Percentiles rank a stretch among this genome's conserved stretches.
Evolutionary conservation across 306 rosid species (phyloP).

Genomic region (Prunus mume): DNA sequence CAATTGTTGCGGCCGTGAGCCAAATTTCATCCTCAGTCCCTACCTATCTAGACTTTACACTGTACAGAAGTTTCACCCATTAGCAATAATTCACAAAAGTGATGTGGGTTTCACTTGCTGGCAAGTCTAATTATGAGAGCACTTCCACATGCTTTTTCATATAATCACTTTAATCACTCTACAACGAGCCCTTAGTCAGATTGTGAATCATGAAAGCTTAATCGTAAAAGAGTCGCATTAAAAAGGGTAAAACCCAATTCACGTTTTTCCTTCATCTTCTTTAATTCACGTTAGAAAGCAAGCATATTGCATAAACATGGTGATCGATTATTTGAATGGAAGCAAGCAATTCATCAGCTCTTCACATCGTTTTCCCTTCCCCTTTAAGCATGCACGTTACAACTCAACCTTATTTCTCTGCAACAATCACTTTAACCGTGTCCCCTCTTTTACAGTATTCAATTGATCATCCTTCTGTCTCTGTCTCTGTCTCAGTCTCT

Average conservation of each 20-base stretch:
- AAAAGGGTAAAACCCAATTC: neutral
- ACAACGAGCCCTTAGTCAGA: too few relatives aligned
- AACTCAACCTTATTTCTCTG: neutral
- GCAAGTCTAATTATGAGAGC: too few relatives aligned
- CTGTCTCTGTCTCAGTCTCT: too few relatives aligned
- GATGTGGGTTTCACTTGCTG: too few relatives aligned
- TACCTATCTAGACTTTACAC: neutral
- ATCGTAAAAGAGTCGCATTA: too few relatives aligned
- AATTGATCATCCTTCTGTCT: neutral
- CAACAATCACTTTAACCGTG: slow-evolving; percentile 6
- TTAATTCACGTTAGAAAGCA: neutral
- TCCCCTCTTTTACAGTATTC: neutral
- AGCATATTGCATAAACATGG: neutral
- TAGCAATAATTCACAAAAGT: too few relatives aligned
- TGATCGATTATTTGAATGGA: neutral
- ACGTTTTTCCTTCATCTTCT: neutral
- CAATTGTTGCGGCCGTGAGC: neutral
- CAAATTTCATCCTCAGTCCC: neutral
- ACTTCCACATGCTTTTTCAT: too few relatives aligned
- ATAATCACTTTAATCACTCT: too few relatives aligned
- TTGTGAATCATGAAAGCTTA: too few relatives aligned
- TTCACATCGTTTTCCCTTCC: neutral
- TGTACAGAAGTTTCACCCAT: too few relatives aligned
- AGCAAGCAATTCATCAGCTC: neutral
- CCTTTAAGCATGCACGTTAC: neutral